A percentile compares a stretch with the other conserved stretches of the same genome.
phyloP scores from a whole-genome alignment of 345 rosid species.

The Eucalyptus pumila region DNA sequence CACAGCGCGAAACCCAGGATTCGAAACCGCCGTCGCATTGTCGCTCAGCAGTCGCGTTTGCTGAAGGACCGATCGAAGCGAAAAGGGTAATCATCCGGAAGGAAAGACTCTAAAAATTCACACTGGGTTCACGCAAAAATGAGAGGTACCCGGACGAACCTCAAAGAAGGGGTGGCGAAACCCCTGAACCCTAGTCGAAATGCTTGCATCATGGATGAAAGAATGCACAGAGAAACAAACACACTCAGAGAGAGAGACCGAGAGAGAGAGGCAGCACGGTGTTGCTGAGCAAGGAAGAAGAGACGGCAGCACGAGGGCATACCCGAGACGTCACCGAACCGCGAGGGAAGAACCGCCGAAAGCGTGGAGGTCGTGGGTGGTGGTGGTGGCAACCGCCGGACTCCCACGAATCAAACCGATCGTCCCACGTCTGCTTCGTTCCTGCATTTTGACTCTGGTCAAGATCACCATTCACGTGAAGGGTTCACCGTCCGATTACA shows the following conservation, averaged over 20 bases:
- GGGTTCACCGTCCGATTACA: neutral
- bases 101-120: neutral
- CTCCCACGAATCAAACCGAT: neutral
- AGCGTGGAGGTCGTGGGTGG: neutral
- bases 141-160: neutral
- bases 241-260: neutral
- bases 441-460: neutral
- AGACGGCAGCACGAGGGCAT: neutral
- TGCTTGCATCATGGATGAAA: slow-evolving; percentile 18
- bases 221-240: neutral
- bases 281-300: neutral
- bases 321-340: accelerated
- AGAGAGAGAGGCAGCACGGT: neutral
- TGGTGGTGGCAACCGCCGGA: neutral
- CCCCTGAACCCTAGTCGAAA: slow-evolving; percentile 23
- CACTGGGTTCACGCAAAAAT: neutral
- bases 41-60: neutral
- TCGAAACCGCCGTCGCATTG: neutral
- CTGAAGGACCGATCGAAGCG: neutral
- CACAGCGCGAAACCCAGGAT: neutral
- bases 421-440: neutral
- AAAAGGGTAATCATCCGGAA: neutral
- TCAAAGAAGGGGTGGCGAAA: slow-evolving; percentile 1
- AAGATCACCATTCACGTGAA: neutral
- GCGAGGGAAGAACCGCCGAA: neutral